Evolutionary conservation across 495 filamentous ascomycete species (phyloP).

Genomic region (Evansstolkia leycettana): DNA sequence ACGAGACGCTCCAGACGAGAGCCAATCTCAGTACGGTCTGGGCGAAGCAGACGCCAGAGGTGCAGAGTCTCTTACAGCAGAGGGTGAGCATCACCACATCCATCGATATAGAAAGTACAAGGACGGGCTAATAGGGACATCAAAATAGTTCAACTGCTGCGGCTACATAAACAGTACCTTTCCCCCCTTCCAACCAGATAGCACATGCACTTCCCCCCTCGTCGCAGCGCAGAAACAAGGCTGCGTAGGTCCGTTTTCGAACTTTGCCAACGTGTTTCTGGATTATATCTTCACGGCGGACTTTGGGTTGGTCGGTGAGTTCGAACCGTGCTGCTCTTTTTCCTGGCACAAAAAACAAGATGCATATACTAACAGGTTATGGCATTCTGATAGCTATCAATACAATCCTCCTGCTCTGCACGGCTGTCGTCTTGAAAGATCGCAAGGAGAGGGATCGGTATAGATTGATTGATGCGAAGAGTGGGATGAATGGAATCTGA

Average conservation of each 20-base stretch:
- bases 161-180: constrained; percentile 57
- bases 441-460: constrained; percentile 61
- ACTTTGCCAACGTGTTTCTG: constrained; percentile 53
- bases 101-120: no score
- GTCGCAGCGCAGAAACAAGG: constrained; percentile 53
- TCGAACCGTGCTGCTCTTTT: neutral
- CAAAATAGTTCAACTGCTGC: constrained; percentile 62
- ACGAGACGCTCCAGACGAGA: constrained; percentile 52
- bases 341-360: no score
- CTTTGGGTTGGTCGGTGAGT: constrained; percentile 39
- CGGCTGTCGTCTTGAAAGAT: constrained; percentile 58
- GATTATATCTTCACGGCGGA: constrained; percentile 54
- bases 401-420: constrained; percentile 46
- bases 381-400: constrained; percentile 50
- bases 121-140: no score
- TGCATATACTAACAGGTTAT: no score
- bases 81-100: constrained; percentile 33
- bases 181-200: constrained; percentile 49
- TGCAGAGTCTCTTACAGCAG: constrained; percentile 53
- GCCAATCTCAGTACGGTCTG: constrained; percentile 43
- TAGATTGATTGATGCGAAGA: constrained; percentile 63
- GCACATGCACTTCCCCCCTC: constrained; percentile 45
- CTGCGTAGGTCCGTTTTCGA: constrained; percentile 49
- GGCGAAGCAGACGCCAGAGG: constrained; percentile 30
- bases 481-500: constrained; percentile 27